A percentile compares a stretch with the other conserved stretches of the same genome.
Evolutionary conservation across 768 basidiomycete species (phyloP).

Genomic region (Grammothele lineata): DNA sequence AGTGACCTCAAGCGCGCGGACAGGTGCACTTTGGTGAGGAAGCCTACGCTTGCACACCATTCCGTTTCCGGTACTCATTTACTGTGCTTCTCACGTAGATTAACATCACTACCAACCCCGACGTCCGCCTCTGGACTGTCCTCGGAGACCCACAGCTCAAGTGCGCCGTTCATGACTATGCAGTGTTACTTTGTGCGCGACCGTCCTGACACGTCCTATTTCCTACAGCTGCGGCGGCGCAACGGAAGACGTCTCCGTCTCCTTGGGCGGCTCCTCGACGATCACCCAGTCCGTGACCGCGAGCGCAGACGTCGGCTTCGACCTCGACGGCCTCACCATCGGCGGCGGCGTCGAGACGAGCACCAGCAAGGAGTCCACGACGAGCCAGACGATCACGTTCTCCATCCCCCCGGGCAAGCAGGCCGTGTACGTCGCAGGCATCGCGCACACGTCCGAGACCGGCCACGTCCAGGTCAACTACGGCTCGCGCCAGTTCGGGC

Average conservation of each 20-base stretch:
- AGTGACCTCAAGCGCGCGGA: neutral
- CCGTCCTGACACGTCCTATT: neutral
- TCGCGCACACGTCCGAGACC: neutral
- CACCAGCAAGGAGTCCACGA: neutral
- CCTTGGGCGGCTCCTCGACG: constrained; percentile 1
- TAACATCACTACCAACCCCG: constrained; percentile 1
- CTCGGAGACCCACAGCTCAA: constrained; percentile 5
- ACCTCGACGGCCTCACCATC: constrained; percentile 4
- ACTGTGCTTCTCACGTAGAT: neutral
- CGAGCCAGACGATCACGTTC: constrained; percentile 1
- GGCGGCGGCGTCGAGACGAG: constrained; percentile 1
- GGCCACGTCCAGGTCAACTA: constrained; percentile 10
- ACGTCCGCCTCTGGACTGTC: neutral
- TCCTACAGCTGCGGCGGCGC: constrained; percentile 5
- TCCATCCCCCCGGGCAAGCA: constrained; percentile 2
- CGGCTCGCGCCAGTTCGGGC: constrained; percentile 1
- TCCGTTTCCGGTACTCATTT: neutral
- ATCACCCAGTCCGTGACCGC: constrained; percentile 1
- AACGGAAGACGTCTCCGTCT: constrained; percentile 1
- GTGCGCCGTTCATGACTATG: neutral
- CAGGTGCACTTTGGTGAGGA: constrained; percentile 4
- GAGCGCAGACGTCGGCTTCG: constrained; percentile 4
- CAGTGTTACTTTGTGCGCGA: neutral
- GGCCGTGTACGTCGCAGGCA: constrained; percentile 8
- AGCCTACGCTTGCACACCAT: too few relatives aligned